Evolutionary conservation across 2,329 filamentous ascomycete species (phyloP), one percentile per base, ranked within the genome.

Genomic region (Botrytis aclada): DNA sequence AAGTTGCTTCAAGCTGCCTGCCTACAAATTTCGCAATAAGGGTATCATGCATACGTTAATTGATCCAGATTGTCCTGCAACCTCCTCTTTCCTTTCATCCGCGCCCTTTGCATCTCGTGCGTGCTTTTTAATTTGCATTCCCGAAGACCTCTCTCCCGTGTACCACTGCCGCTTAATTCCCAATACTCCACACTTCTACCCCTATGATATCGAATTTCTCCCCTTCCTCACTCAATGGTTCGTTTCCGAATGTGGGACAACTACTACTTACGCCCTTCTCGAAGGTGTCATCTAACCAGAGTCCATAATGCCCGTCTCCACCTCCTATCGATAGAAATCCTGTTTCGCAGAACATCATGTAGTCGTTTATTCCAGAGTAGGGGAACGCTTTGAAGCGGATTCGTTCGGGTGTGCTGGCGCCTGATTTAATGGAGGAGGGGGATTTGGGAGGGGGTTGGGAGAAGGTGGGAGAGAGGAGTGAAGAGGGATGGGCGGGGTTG

Each of bases 351-450:
- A 97, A 92, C 77, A 98, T 96, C 85, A 95, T 94, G 81, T 97
- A 99, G 82, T 98, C 96, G 81, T 99, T 98, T 58, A 97, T 88
- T 8, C 96, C 96, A 72, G 93, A 97, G 80, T 98, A 98, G 0
- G 95, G 95, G 79, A 98, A 99, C 0, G 95, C 95, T 83, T 97
- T 98, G 87, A 99, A 99, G 32, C 96, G 90, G 77, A 98, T 93
- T 39, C 90, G 87, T 75, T 95, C 93, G 7, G 90, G 88, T 6
- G 89, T 89, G 39, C 86, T 87, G 1, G 87, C 78, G 8, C 76
- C 78, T 12, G 79, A 79, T 74, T 43, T 56, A 45, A 61, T 61
- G 20, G 71, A 77, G 74, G 74, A 77, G 71, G 34, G 75, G 74
- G 56, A 74, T 61, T 75, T 79, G 45, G 77, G 82, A 72, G 78